These are phyloP conservation scores for Fraxinus quadrangulata DNA, from an alignment of 257 asterid genomes.

Conservation along the genomic window DNA sequence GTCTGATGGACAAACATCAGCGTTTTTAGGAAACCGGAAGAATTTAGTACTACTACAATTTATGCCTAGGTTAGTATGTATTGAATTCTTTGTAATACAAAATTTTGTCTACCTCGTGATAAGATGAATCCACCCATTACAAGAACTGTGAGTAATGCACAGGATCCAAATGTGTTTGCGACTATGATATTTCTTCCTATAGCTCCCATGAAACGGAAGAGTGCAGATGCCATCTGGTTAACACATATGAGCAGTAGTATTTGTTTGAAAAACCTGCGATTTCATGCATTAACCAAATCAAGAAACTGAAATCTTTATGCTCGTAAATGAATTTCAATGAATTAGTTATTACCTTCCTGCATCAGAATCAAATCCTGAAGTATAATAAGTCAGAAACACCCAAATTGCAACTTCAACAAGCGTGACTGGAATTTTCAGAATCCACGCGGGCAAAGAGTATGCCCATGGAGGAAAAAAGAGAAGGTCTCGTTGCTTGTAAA, in stretches of 20 bases:
- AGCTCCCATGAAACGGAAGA: constrained; percentile 66
- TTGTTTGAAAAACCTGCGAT: constrained; percentile 61
- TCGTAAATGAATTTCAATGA: background rate
- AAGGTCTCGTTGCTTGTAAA: constrained; percentile 80
- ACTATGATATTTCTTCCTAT: constrained; percentile 63
- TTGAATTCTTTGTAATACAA: background rate
- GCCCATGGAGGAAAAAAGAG: constrained; percentile 81
- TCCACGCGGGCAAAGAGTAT: constrained; percentile 68
- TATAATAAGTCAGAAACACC: constrained; percentile 54
- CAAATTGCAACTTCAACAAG: constrained; percentile 51
- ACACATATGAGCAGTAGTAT: constrained; percentile 44
- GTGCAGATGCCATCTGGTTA: constrained; percentile 60
- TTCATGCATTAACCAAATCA: constrained; percentile 17
- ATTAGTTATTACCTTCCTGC: constrained; percentile 42
- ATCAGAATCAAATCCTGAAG: constrained; percentile 61
- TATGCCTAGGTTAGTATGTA: constrained; percentile 4
- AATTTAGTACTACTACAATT: background rate
- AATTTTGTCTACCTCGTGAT: constrained; percentile 56
- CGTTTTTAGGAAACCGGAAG: constrained; percentile 14
- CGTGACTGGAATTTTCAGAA: constrained; percentile 65
- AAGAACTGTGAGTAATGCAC: constrained; percentile 49
- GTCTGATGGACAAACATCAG: constrained; percentile 33
- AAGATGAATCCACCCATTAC: constrained; percentile 66
- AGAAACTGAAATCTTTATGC: background rate
- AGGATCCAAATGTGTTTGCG: constrained; percentile 68